phyloP scores from a whole-genome alignment of 2,329 filamentous ascomycete genomes.

The Alternaria alternata region DNA sequence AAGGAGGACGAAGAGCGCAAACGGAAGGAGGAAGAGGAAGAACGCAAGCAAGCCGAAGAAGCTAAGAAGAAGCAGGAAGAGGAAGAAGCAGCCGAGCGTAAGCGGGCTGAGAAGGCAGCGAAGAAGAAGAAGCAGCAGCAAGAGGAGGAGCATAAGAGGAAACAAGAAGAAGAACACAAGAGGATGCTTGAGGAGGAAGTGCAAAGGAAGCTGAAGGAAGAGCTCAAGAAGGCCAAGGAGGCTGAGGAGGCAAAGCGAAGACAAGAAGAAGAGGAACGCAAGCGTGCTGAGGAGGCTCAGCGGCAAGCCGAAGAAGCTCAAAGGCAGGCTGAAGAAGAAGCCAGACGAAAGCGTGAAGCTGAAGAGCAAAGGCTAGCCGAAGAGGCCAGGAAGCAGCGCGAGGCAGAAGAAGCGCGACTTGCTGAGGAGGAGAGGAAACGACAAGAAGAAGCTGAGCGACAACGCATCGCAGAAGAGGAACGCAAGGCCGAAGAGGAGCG shows the following conservation, averaged over 20 bases:
- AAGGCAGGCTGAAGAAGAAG: conserved; percentile 33
- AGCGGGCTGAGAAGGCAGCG: neutral
- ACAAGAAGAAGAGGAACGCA: conserved; percentile 66
- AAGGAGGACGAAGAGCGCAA: neutral
- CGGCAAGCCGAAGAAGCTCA: conserved; percentile 55
- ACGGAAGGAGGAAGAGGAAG: conserved; percentile 24
- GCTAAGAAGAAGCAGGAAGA: conserved; percentile 13
- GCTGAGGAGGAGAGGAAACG: conserved; percentile 40
- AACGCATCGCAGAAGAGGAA: conserved; percentile 63
- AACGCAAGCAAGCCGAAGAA: conserved; percentile 15
- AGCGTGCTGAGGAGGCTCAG: conserved; percentile 53
- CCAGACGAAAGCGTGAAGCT: conserved; percentile 53
- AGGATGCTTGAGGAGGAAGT: neutral
- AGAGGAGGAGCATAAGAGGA: conserved; percentile 51
- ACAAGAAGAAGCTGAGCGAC: conserved; percentile 57
- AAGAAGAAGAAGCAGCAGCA: conserved; percentile 1
- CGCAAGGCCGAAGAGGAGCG: conserved; percentile 39
- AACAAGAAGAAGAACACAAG: conserved; percentile 58
- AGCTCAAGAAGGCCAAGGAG: conserved; percentile 49
- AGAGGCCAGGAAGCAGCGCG: conserved; percentile 65
- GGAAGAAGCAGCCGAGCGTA: conserved; percentile 2
- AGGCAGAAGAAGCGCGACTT: conserved; percentile 46
- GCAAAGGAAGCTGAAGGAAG: conserved; percentile 17
- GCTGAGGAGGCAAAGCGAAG: conserved; percentile 60
- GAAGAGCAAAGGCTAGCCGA: conserved; percentile 56